phyloP scores from a whole-genome alignment of 805 yeast species.

The Wickerhamomyces silvicola region DNA sequence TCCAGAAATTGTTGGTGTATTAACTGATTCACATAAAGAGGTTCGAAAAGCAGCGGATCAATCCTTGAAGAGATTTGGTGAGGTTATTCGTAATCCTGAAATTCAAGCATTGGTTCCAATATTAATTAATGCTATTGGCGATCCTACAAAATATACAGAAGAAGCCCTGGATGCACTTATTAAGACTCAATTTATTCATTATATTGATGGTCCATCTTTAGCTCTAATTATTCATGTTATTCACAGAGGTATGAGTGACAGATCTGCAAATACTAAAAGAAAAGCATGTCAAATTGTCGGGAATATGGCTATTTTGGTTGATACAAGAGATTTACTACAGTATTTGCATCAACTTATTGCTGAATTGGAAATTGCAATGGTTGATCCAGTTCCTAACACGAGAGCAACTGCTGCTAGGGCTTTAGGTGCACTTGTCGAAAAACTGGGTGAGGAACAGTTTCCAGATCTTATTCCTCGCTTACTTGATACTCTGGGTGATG shows the following conservation, averaged over 20 bases:
- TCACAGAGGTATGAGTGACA: slow-evolving; percentile 89
- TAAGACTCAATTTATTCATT: slow-evolving; percentile 91
- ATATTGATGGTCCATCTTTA: slow-evolving; percentile 95
- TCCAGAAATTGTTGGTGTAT: slow-evolving; percentile 92
- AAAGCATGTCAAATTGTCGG: slow-evolving; percentile 98
- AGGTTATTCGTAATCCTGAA: slow-evolving; percentile 95
- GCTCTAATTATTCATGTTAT: slow-evolving; percentile 93
- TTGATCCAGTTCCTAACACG: slow-evolving; percentile 96
- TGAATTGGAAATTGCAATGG: slow-evolving; percentile 91
- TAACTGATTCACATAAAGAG: slow-evolving; percentile 94
- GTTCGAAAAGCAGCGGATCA: slow-evolving; percentile 93
- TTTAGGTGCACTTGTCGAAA: slow-evolving; percentile 90
- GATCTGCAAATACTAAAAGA: slow-evolving; percentile 88
- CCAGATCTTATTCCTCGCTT: slow-evolving; percentile 84
- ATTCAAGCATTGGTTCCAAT: slow-evolving; percentile 87
- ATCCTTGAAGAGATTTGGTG: slow-evolving; percentile 87
- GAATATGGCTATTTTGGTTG: slow-evolving; percentile 95
- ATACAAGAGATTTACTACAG: slow-evolving; percentile 76
- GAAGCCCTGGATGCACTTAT: slow-evolving; percentile 80
- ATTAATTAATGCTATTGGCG: slow-evolving; percentile 88
- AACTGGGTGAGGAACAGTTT: slow-evolving; percentile 92
- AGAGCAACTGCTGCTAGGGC: slow-evolving; percentile 98
- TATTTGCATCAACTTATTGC: slow-evolving; percentile 71
- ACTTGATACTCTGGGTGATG: slow-evolving; percentile 70
- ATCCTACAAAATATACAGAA: slow-evolving; percentile 88